phyloP scores from a whole-genome alignment of 148 eudicot species.

The Dysphania ambrosioides region DNA sequence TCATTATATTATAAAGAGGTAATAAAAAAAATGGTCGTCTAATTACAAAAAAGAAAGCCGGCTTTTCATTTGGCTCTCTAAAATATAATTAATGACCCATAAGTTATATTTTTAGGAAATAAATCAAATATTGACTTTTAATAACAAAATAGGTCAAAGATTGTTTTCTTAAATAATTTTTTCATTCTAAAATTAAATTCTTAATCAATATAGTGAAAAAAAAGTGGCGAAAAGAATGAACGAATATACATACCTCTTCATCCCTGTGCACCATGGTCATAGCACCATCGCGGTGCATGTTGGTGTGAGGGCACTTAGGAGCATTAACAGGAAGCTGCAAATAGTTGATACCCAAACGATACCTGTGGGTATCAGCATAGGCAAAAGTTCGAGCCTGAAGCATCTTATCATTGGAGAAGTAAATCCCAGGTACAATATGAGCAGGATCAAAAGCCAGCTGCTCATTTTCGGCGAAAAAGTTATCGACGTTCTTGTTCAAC shows the following conservation, averaged over 20 bases:
- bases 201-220: not conserved
- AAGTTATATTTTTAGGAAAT: no score
- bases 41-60: no score
- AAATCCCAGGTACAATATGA: constrained; percentile 71
- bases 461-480: constrained; percentile 88
- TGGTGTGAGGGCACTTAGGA: constrained; percentile 87
- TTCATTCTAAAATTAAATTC: no score
- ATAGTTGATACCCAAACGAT: constrained; percentile 89
- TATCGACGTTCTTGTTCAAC: constrained; percentile 84
- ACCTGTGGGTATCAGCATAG: constrained; percentile 88
- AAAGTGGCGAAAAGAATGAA: not conserved
- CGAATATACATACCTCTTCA: constrained; percentile 79
- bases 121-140: no score
- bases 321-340: constrained; percentile 92
- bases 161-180: no score
- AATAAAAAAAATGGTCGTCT: no score
- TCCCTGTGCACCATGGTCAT: constrained; percentile 94
- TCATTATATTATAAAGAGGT: no score
- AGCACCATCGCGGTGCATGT: constrained; percentile 83
- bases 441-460: constrained; percentile 85
- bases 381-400: constrained; percentile 82
- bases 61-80: no score
- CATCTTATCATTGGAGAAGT: constrained; percentile 84
- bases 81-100: no score
- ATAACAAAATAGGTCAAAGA: no score